phyloP scores from a whole-genome alignment of 2,329 filamentous ascomycete genomes.

The Phaeosphaeria sp. region DNA sequence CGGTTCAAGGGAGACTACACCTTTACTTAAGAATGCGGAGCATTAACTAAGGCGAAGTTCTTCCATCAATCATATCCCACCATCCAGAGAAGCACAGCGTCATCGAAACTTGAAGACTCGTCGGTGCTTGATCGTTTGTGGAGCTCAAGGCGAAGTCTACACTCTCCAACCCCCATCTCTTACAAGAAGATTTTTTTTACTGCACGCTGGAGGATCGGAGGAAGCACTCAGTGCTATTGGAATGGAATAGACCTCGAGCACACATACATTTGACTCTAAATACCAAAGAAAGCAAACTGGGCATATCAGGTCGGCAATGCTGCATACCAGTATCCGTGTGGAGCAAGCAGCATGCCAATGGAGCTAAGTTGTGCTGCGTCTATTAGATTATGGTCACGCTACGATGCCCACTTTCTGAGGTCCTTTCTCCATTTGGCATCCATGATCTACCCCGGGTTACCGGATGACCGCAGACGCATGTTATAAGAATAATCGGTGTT shows the following conservation, averaged over 20 bases:
- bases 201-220: not conserved
- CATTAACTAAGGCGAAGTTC: not conserved
- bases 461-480: conserved; percentile 9
- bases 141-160: not conserved
- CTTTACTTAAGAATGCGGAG: conserved; percentile 13
- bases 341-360: conserved; percentile 8
- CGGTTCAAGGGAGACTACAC: conserved; percentile 35
- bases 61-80: conserved; percentile 28
- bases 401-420: conserved; percentile 29
- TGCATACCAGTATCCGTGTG: conserved; percentile 8
- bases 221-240: not conserved
- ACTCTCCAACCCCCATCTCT: not conserved
- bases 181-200: too few species aligned
- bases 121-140: not conserved
- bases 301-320: not conserved
- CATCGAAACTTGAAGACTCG: not conserved
- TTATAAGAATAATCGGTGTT: conserved; percentile 14
- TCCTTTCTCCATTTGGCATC: conserved; percentile 30
- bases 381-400: conserved; percentile 38
- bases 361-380: conserved; percentile 33
- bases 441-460: conserved; percentile 32
- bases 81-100: not conserved
- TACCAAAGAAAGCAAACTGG: not conserved
- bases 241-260: not conserved
- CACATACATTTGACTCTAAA: not conserved